These are phyloP conservation scores for Ustilago cynodontis DNA, from an alignment of 1,284 basidiomycete species.

Conservation along the genomic window DNA sequence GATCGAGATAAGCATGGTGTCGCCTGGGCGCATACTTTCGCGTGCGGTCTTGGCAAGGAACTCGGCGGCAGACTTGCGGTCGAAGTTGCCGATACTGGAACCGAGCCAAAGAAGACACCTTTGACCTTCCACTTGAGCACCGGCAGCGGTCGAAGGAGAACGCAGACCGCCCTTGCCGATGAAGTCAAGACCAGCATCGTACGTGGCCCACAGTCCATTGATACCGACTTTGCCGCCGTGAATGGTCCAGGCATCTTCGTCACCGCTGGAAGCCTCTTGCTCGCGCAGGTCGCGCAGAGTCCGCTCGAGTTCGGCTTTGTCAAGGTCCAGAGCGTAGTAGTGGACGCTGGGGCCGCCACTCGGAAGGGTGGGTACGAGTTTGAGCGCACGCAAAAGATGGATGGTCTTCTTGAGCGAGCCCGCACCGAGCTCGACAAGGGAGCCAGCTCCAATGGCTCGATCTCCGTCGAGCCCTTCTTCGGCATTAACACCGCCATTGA, in stretches of 20 bases:
- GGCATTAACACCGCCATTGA: constrained; percentile 76
- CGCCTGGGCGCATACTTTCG: constrained; percentile 75
- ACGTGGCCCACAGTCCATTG: constrained; percentile 86
- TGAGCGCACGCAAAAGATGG: constrained; percentile 82
- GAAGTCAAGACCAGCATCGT: constrained; percentile 79
- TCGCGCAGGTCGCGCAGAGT: constrained; percentile 79
- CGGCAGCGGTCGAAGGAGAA: constrained; percentile 37
- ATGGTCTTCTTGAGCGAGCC: constrained; percentile 76
- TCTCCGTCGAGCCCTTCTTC: constrained; percentile 72
- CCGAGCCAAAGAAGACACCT: constrained; percentile 84
- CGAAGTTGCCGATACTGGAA: constrained; percentile 92
- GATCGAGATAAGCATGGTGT: constrained; percentile 79
- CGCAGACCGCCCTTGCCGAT: constrained; percentile 72
- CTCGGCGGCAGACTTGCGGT: constrained; percentile 76
- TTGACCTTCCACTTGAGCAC: constrained; percentile 38
- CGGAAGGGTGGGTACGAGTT: constrained; percentile 59
- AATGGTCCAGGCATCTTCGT: constrained; percentile 72
- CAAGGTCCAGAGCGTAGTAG: constrained; percentile 94
- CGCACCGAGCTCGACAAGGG: constrained; percentile 57
- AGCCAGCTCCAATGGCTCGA: constrained; percentile 69
- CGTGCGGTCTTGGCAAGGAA: constrained; percentile 83
- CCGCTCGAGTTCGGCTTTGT: constrained; percentile 84
- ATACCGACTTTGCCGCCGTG: constrained; percentile 61
- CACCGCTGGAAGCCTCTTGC: constrained; percentile 71
- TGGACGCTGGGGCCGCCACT: constrained; percentile 75